Conservation (phyloP, 2,329 filamentous ascomycete genomes). For the Apiospora hydei region DNA sequence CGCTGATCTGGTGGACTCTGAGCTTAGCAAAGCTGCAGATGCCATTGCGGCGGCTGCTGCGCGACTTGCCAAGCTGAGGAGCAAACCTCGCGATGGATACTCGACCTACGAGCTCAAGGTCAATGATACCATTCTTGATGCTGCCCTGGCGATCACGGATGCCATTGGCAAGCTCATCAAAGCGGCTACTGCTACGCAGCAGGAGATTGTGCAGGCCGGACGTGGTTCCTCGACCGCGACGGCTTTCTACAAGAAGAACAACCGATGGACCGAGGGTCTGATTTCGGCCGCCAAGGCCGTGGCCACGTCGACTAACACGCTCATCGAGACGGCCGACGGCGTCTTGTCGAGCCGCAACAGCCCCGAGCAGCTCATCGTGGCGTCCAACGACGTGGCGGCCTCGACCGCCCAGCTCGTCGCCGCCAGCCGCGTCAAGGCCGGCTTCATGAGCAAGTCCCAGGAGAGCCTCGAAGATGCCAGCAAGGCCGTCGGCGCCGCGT, state of each 20-base stretch:
- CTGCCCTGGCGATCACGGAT: constrained; percentile 90
- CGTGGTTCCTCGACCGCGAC: constrained; percentile 86
- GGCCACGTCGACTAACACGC: constrained; percentile 88
- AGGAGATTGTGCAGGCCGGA: constrained; percentile 95
- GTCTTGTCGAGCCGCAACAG: constrained; percentile 92
- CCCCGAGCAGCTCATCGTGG: constrained; percentile 96
- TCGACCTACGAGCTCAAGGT: constrained; percentile 96
- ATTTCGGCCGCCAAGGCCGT: constrained; percentile 98
- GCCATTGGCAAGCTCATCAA: constrained; percentile 95
- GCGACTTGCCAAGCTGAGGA: constrained; percentile 88
- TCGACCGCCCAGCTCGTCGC: constrained; percentile 97
- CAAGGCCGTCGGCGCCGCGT: constrained; percentile 91
- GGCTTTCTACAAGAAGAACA: constrained; percentile 99
- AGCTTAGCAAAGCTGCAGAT: constrained; percentile 91
- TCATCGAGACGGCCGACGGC: constrained; percentile 97
- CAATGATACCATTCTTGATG: constrained; percentile 92
- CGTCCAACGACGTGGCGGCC: constrained; percentile 95
- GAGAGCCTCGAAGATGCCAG: constrained; percentile 89
- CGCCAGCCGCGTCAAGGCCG: constrained; percentile 93
- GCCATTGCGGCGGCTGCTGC: constrained; percentile 93
- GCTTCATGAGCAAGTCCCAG: constrained; percentile 97
- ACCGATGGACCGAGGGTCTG: constrained; percentile 96
- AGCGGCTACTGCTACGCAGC: constrained; percentile 89
- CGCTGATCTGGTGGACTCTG: constrained; percentile 89
- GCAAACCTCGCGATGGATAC: constrained; percentile 95